These are phyloP conservation scores for Pezicula radicicola DNA, from an alignment of 2,329 filamentous ascomycete species.

Conservation along the genomic window DNA sequence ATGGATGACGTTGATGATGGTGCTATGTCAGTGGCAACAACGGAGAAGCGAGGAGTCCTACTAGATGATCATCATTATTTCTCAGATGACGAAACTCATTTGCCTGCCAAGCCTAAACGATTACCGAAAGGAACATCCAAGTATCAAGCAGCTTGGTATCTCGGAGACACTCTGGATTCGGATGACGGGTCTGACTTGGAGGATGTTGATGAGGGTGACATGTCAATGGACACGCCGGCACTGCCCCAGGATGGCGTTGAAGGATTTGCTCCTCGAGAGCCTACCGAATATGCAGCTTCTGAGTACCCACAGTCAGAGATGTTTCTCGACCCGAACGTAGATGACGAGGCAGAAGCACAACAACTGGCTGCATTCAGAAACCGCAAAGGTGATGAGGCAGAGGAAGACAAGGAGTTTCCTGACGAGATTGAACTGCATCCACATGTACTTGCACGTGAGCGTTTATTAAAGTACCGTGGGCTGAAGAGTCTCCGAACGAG, in stretches of 20 bases:
- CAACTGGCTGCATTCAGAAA: constrained; percentile 80
- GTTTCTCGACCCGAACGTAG: constrained; percentile 72
- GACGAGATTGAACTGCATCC: constrained; percentile 96
- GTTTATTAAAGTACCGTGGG: constrained; percentile 82
- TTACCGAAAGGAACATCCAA: constrained; percentile 88
- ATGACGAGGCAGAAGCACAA: constrained; percentile 76
- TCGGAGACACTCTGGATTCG: constrained; percentile 67
- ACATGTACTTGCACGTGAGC: constrained; percentile 79
- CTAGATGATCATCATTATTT: constrained; percentile 98
- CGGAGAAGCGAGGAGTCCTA: constrained; percentile 78
- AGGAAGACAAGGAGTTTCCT: constrained; percentile 92
- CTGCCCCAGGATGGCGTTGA: constrained; percentile 83
- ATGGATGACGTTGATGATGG: constrained; percentile 68
- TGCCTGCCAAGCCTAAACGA: constrained; percentile 62
- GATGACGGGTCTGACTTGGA: constrained; percentile 82
- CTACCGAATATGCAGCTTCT: constrained; percentile 76
- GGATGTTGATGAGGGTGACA: constrained; percentile 60
- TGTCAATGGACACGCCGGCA: constrained; percentile 48
- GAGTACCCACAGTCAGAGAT: constrained; percentile 94
- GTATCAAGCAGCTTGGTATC: constrained; percentile 93
- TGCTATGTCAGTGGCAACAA: constrained; percentile 42
- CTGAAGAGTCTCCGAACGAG: constrained; percentile 89
- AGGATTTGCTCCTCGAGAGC: constrained; percentile 60
- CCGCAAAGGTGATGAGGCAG: constrained; percentile 73
- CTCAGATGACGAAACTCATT: constrained; percentile 74